Evolutionary conservation across 1,139 yeast species (phyloP), one percentile per base, ranked within the genome.

Genomic region (Hansenula sp.): DNA sequence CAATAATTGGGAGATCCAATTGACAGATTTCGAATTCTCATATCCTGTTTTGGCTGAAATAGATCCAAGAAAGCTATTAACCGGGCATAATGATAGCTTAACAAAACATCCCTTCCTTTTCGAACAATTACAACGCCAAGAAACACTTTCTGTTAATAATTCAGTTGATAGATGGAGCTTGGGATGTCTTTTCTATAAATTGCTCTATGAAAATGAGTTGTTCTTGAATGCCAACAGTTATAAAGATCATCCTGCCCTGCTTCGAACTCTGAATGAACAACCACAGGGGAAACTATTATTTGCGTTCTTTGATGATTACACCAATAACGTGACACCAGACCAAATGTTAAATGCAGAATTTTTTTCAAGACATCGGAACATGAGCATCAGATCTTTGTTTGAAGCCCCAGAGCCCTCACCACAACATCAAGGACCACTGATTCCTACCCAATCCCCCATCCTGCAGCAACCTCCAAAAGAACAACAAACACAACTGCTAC

Each of bases 181-280:
- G 3, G 54, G 52, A 3, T 45, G 54, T 31, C 43, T 50, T 28
- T 57, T 55, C 16, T 64, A 59, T 24, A 52, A 57, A 29, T 42
- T 60, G 17, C 25, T 36, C 2, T 18, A 13, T 18, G 33, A 36
- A 47, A 32, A 13, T 47, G 17, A 42, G 41, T 27, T 44, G 5
- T 35, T 35, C 7, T 12, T 25, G 11, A 17, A 15, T 21, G 15
- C 31, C 10, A 7, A 18, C 17, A 15, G 12, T 11, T 25, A 25
- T 25, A 24, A 12, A 11, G 10, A 13, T n/a, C 33, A 27, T n/a
- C 39, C 32, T 18, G 17, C 5, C 2, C 7, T 28, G 21, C 7
- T 37, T 17, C 17, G 13, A 5, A 10, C 29, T 3, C 3, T 34
- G 15, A 10, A 8, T 2, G 9, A 24, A 10, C 9, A 15, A 25